Evolutionary conservation across 345 rosid species (phyloP), one percentile per base, ranked within the genome.

Genomic region (Xanthoceras sorbifolium): DNA sequence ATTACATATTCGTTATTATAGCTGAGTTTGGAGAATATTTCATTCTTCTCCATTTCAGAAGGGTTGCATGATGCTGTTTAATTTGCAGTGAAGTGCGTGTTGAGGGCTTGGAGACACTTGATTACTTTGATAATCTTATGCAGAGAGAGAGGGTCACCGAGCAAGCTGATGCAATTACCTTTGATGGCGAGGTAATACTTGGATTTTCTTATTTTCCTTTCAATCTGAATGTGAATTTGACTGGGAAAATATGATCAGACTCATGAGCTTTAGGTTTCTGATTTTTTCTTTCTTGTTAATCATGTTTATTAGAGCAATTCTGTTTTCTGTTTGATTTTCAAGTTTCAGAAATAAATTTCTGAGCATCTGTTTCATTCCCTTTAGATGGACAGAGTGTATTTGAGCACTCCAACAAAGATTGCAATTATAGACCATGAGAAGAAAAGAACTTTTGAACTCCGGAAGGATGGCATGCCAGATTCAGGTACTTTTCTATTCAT

Each of bases 81-180:
- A 85, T 82, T 87, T 82, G 82, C 93, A 95, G 99, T 79, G 99
- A 95, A 92, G 98, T 95, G 50, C 93, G 99, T 2, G 90, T 95
- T 29, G 99, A 95, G 83, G 99, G 99, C 65, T 82, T 95, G 92
- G 99, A 95, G 93, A 95, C 99, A 1, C 96, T 95, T 29, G 97
- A 95, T 86, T 95, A 88, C 82, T 86, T 95, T 40, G 99, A 95
- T 77, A 90, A 90, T 87, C 80, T 92, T 75, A 85, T 75, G 86
- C 36, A 62, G 50, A 87, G 77, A 84, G 89, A 93, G 82, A 88
- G 98, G 79, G 89, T 79, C 87, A 95, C 99, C 0, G 99, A 95
- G 88, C 99, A 95, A 85, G 98, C 96, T 57, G 98, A 95, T 84
- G 98, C 99, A 71, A 90, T 95, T 55, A 95, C 98, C 64, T 95